A percentile compares a stretch with the other conserved stretches of the same genome.
Evolutionary conservation across 1,139 yeast genomes (phyloP).

Genomic region (Sugiyamaella sp.): DNA sequence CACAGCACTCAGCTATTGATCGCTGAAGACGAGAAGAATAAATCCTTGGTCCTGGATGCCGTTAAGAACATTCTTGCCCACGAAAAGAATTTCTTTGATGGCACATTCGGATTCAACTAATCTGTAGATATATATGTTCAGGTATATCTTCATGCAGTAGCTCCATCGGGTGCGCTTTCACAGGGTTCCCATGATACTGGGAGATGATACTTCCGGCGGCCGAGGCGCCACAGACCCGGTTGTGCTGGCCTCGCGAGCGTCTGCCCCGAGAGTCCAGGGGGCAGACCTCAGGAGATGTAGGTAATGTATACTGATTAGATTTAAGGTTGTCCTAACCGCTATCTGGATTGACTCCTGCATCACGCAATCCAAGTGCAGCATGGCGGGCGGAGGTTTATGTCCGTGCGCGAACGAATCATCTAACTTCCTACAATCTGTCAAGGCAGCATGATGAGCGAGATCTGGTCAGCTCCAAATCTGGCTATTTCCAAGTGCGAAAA

Average conservation of each 20-base stretch:
- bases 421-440: neutral
- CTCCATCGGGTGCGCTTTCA: too few species aligned
- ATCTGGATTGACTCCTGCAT: constrained; percentile 4
- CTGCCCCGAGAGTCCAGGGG: too few species aligned
- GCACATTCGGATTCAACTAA: constrained; percentile 10
- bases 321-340: constrained; percentile 8
- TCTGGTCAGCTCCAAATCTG: constrained; percentile 10
- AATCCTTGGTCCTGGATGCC: constrained; percentile 12
- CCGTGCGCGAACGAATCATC: neutral
- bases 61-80: constrained; percentile 11
- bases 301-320: neutral
- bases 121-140: neutral
- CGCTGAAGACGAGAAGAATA: neutral
- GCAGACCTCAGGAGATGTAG: too few species aligned
- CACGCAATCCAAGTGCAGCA: constrained; percentile 1
- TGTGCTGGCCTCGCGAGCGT: neutral
- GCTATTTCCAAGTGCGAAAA: constrained; percentile 5
- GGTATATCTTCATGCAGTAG: too few species aligned
- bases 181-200: too few species aligned
- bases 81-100: constrained; percentile 20
- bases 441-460: neutral
- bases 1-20: constrained; percentile 5
- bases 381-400: constrained; percentile 1
- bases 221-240: too few species aligned
- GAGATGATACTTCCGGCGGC: too few species aligned